Conservation (phyloP, 1,284 basidiomycete genomes). For the Vanrija pseudolonga region DNA sequence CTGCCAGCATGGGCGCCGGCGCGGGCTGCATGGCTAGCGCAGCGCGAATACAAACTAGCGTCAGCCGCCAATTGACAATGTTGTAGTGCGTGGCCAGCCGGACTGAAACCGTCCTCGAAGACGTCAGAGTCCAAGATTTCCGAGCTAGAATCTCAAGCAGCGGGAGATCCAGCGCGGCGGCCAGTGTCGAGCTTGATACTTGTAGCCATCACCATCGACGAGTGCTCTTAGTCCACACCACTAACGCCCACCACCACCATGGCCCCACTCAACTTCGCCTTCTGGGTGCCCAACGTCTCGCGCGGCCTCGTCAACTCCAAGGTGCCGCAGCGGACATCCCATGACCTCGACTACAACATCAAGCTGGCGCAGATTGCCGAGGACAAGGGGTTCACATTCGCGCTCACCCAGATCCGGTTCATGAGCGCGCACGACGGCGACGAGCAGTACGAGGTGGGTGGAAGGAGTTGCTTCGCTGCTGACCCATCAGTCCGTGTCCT, state of each 20-base stretch:
- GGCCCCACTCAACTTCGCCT: slow-evolving; percentile 2
- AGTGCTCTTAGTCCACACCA: too few species aligned
- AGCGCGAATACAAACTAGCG: too few species aligned
- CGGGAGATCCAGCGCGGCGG: too few species aligned
- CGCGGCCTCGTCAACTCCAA: slow-evolving; percentile 13
- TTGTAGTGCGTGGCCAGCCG: too few species aligned
- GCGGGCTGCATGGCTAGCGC: too few species aligned
- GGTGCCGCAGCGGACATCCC: slow-evolving; percentile 8
- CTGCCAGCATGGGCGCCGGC: too few species aligned
- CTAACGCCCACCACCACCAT: neutral
- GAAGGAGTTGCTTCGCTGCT: neutral
- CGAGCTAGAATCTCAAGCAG: too few species aligned
- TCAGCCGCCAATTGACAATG: too few species aligned
- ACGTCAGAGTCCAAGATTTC: too few species aligned
- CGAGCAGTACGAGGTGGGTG: slow-evolving; percentile 12
- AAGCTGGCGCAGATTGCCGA: slow-evolving; percentile 15
- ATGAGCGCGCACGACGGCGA: slow-evolving; percentile 13
- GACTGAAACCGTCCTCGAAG: too few species aligned
- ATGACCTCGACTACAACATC: slow-evolving; percentile 13
- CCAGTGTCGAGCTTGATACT: too few species aligned
- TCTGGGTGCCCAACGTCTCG: slow-evolving; percentile 14
- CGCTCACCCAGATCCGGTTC: slow-evolving; percentile 16
- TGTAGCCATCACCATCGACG: too few species aligned
- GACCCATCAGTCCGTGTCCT: slow-evolving; percentile 5
- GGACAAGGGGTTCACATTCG: slow-evolving; percentile 5